Evolutionary conservation across 2,329 filamentous ascomycete genomes (phyloP).

Genomic region (Arthroderma sp.): DNA sequence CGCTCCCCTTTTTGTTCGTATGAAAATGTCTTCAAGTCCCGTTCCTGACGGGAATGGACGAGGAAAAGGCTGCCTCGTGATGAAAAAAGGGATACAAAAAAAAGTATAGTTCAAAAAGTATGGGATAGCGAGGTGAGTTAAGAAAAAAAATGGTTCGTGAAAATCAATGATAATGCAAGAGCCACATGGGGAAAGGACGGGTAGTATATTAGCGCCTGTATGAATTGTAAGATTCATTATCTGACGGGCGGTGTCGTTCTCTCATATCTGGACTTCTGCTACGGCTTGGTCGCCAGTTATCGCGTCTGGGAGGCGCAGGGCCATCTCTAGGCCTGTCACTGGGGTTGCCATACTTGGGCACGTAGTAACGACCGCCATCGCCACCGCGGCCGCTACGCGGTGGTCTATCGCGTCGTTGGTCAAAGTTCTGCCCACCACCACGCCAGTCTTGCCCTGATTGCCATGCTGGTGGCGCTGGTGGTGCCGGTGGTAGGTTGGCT

Average conservation of each 20-base stretch:
- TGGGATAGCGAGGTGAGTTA: neutral
- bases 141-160: neutral
- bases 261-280: slow-evolving; percentile 7
- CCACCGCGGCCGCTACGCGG: slow-evolving; percentile 14
- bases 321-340: slow-evolving; percentile 4
- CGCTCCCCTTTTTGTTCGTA: no score
- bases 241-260: slow-evolving; percentile 6
- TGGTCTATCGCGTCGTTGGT: slow-evolving; percentile 15
- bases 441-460: slow-evolving; percentile 16
- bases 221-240: slow-evolving; percentile 4
- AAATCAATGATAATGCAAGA: neutral
- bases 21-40: no score
- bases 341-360: slow-evolving; percentile 21
- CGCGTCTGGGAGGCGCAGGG: slow-evolving; percentile 3
- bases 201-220: slow-evolving; percentile 5
- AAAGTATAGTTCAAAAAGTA: no score
- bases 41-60: no score
- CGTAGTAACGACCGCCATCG: slow-evolving; percentile 23
- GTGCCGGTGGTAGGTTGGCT: slow-evolving; percentile 7
- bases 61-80: no score
- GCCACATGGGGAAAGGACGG: neutral
- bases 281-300: slow-evolving; percentile 8
- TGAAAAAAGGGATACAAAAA: no score
- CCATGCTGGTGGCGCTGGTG: slow-evolving; percentile 15
- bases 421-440: slow-evolving; percentile 13